These are phyloP conservation scores for Tricholoma terreum DNA, from an alignment of 768 basidiomycete species.

Conservation along the genomic window DNA sequence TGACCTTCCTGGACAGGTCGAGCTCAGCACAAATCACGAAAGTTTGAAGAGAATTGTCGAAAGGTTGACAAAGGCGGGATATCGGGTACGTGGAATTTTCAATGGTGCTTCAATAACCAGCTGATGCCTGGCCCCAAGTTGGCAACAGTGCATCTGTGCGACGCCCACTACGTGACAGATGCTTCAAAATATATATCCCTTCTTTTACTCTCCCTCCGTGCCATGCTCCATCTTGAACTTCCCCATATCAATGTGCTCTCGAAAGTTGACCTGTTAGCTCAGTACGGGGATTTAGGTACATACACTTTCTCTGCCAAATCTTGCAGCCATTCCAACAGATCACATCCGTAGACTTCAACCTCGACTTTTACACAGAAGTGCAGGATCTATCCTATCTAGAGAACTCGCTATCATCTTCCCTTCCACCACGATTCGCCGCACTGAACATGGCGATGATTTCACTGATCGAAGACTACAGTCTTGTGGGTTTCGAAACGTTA, in stretches of 20 bases:
- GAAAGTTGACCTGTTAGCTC: conserved; percentile 87
- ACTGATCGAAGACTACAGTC: conserved; percentile 87
- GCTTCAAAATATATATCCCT: conserved; percentile 93
- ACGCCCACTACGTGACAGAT: conserved; percentile 96
- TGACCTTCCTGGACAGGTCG: conserved; percentile 96
- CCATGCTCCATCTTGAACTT: conserved; percentile 98
- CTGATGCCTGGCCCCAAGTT: conserved; percentile 46
- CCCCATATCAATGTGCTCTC: conserved; percentile 97
- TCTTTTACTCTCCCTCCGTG: conserved; percentile 84
- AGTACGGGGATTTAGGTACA: conserved; percentile 89
- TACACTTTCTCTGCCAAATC: conserved; percentile 4
- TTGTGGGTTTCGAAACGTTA: conserved; percentile 95
- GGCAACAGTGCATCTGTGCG: conserved; percentile 92
- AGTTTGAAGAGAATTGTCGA: conserved; percentile 80
- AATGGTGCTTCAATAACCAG: background rate
- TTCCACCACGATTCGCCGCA: conserved; percentile 62
- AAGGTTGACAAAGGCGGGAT: conserved; percentile 68
- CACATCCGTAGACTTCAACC: conserved; percentile 76
- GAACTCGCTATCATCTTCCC: conserved; percentile 60
- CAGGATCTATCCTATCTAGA: conserved; percentile 91
- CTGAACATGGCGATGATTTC: conserved; percentile 90
- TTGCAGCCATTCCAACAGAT: conserved; percentile 6
- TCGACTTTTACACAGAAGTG: conserved; percentile 97
- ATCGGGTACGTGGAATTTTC: conserved; percentile 62
- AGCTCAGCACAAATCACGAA: conserved; percentile 93